phyloP scores from a whole-genome alignment of 169 alveolate species.

The Plasmodium fragile region DNA sequence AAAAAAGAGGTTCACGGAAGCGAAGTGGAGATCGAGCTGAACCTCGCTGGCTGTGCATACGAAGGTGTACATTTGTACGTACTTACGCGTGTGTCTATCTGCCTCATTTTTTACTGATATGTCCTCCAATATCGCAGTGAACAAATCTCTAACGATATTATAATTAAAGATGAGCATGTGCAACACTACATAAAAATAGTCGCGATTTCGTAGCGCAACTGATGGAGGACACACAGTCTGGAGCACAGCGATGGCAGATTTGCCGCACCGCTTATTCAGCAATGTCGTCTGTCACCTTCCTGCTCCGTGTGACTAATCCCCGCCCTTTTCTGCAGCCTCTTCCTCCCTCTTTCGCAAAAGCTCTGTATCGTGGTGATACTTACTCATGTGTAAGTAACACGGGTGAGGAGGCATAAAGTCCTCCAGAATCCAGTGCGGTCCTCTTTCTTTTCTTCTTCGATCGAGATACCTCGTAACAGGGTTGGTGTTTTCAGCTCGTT shows the following conservation, averaged over 20 bases:
- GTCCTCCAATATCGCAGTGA: neutral
- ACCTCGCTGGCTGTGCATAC: neutral
- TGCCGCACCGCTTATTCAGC: neutral
- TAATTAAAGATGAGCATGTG: neutral
- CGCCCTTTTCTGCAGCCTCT: conserved; percentile 73
- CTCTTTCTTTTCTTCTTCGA: conserved; percentile 91
- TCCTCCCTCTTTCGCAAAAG: conserved; percentile 72
- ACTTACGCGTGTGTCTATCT: neutral
- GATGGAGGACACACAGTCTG: neutral
- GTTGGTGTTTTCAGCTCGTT: conserved; percentile 91
- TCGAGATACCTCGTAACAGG: conserved; percentile 90
- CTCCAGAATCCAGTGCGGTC: conserved; percentile 89
- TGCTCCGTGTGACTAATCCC: neutral
- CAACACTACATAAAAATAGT: neutral
- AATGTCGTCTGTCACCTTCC: neutral
- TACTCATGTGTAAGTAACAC: conserved; percentile 82
- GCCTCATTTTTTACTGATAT: neutral
- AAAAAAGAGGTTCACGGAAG: neutral
- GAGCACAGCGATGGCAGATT: neutral
- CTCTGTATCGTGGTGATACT: conserved; percentile 88
- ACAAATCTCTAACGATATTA: neutral
- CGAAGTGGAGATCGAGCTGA: neutral
- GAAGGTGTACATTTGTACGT: neutral
- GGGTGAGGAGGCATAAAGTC: conserved; percentile 90
- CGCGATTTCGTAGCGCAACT: neutral